Evolutionary conservation across 129 eudicot species (phyloP).

Genomic region (Chrysanthemum makinoi): DNA sequence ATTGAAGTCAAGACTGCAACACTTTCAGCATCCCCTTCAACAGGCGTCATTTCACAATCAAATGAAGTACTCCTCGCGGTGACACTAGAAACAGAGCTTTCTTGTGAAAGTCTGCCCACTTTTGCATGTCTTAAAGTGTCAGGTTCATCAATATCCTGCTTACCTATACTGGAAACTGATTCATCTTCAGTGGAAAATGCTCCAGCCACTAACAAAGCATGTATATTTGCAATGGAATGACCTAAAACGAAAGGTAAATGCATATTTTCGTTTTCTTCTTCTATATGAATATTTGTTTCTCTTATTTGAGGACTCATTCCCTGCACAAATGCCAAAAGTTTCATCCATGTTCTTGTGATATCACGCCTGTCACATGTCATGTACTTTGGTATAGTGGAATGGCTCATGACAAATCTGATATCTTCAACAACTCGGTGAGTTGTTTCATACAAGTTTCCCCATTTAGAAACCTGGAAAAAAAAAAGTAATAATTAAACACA

Average conservation of each 20-base stretch:
- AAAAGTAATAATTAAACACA: not conserved
- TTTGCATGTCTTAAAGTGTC: constrained; percentile 76
- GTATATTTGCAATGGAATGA: constrained; percentile 75
- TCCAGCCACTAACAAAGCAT: constrained; percentile 71
- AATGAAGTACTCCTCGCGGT: constrained; percentile 44
- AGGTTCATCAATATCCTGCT: constrained; percentile 64
- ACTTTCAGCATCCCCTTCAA: constrained; percentile 31
- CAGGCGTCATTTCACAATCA: constrained; percentile 36
- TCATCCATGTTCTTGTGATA: constrained; percentile 73
- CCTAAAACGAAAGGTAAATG: constrained; percentile 81
- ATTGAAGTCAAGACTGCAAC: constrained; percentile 56
- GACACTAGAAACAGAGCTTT: constrained; percentile 67
- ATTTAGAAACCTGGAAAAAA: constrained; percentile 69
- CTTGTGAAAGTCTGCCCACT: constrained; percentile 91
- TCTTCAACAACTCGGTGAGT: constrained; percentile 88
- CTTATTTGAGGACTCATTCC: constrained; percentile 96
- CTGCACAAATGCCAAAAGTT: constrained; percentile 79
- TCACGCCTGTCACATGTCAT: constrained; percentile 64
- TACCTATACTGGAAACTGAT: constrained; percentile 27
- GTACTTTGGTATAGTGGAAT: constrained; percentile 67
- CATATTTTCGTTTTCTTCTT: constrained; percentile 81
- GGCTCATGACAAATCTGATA: constrained; percentile 91
- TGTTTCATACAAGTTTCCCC: constrained; percentile 78
- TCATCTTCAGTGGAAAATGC: constrained; percentile 72
- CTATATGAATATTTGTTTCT: constrained; percentile 80